Evolutionary conservation across 179 eudicot genomes (phyloP).

Genomic region (Spergularia azorica): DNA sequence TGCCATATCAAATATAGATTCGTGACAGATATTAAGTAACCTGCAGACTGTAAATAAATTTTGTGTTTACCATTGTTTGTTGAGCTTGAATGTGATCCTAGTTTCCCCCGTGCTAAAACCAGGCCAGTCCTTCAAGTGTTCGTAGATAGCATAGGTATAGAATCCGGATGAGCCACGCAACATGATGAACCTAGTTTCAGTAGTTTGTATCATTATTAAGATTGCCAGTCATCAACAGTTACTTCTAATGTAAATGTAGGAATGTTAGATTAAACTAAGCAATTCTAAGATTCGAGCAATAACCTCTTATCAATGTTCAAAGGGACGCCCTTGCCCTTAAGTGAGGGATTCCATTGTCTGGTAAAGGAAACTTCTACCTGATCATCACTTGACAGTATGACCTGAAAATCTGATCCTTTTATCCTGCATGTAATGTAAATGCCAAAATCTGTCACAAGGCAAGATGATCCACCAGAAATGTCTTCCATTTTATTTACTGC

Average conservation of each 20-base stretch:
- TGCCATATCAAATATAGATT: not conserved
- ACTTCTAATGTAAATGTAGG: too few species aligned
- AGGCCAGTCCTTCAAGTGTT: slow-evolving; percentile 84
- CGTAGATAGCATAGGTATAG: slow-evolving; percentile 89
- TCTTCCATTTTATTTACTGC: not conserved
- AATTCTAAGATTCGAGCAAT: too few species aligned
- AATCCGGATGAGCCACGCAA: slow-evolving; percentile 87
- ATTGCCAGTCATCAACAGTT: too few species aligned
- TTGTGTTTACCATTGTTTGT: slow-evolving; percentile 63
- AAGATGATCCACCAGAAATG: too few species aligned
- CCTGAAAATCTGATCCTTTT: slow-evolving; percentile 52
- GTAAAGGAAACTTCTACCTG: slow-evolving; percentile 74
- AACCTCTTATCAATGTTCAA: slow-evolving; percentile 84
- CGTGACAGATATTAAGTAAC: not conserved
- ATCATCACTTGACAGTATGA: slow-evolving; percentile 47
- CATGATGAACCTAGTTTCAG: slow-evolving; percentile 85
- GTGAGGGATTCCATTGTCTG: slow-evolving; percentile 55
- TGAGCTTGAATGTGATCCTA: slow-evolving; percentile 88
- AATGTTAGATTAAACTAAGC: too few species aligned
- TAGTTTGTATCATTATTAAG: too few species aligned
- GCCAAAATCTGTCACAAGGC: not conserved
- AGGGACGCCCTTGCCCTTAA: slow-evolving; percentile 44
- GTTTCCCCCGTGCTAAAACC: slow-evolving; percentile 88
- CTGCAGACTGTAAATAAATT: too few species aligned
- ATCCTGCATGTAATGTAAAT: slow-evolving; percentile 43